phyloP scores from a whole-genome alignment of 2,329 filamentous ascomycete genomes.

The Alternaria sp. region DNA sequence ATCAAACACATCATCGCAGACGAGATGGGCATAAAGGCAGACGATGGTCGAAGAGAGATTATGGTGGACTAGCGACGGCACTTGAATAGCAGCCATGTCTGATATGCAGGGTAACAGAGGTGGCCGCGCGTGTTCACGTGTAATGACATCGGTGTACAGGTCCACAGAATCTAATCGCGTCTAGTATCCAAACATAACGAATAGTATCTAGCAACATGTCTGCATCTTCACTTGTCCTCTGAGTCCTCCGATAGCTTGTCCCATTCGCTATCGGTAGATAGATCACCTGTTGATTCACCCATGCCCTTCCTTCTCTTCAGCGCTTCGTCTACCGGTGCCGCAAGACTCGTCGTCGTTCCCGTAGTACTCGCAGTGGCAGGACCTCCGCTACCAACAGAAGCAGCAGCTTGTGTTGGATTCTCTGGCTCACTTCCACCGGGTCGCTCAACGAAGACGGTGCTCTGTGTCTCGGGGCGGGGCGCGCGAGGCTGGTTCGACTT shows the following conservation, averaged over 20 bases:
- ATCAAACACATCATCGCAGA: slow-evolving; percentile 7
- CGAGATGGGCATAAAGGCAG: not conserved
- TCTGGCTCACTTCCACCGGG: slow-evolving; percentile 23
- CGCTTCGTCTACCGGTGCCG: slow-evolving; percentile 42
- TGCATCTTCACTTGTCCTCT: slow-evolving; percentile 39
- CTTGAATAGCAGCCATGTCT: not conserved
- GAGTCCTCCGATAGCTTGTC: slow-evolving; percentile 77
- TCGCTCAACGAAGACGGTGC: slow-evolving; percentile 43
- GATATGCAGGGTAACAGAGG: slow-evolving; percentile 11
- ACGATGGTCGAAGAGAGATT: not conserved
- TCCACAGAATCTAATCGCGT: slow-evolving; percentile 10
- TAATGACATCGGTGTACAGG: slow-evolving; percentile 11
- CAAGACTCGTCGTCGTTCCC: slow-evolving; percentile 38
- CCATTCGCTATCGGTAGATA: slow-evolving; percentile 95
- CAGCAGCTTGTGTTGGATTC: slow-evolving; percentile 25
- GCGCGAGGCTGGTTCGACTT: slow-evolving; percentile 19
- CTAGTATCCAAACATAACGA: slow-evolving; percentile 12
- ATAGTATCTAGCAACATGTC: slow-evolving; percentile 7
- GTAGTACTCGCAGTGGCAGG: slow-evolving; percentile 34
- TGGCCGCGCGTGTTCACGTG: slow-evolving; percentile 36
- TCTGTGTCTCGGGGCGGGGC: slow-evolving; percentile 37
- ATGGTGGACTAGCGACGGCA: not conserved
- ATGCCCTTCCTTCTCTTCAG: slow-evolving; percentile 54
- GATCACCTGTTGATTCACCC: slow-evolving; percentile 59
- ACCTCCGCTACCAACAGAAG: slow-evolving; percentile 11